phyloP scores from a whole-genome alignment of 2,329 filamentous ascomycete genomes.

The Bipolaris oryzae region DNA sequence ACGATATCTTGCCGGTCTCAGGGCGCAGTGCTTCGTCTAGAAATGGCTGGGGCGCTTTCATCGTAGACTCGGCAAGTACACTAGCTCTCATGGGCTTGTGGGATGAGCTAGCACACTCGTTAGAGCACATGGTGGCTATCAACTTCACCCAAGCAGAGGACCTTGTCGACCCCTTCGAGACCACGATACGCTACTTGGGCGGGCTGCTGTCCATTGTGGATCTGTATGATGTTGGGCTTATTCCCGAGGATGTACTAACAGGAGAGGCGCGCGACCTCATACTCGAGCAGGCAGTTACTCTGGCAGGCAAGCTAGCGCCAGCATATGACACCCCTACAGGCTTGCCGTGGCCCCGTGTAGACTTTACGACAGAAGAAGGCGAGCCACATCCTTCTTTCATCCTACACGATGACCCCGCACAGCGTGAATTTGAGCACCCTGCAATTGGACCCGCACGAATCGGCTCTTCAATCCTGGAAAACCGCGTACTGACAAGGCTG shows the following conservation, averaged over 20 bases:
- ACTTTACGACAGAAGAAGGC: constrained; percentile 48
- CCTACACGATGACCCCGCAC: constrained; percentile 36
- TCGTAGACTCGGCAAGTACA: constrained; percentile 51
- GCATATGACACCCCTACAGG: constrained; percentile 51
- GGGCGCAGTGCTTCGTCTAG: constrained; percentile 44
- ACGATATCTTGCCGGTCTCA: constrained; percentile 49
- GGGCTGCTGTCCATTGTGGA: constrained; percentile 49
- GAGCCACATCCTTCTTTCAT: constrained; percentile 39
- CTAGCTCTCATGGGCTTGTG: constrained; percentile 52
- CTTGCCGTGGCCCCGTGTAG: constrained; percentile 54
- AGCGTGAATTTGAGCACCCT: constrained; percentile 44
- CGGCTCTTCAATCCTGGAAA: constrained; percentile 54
- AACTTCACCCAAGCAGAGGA: constrained; percentile 45
- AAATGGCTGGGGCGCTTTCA: constrained; percentile 53
- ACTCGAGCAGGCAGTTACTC: constrained; percentile 46
- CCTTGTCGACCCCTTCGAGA: constrained; percentile 52
- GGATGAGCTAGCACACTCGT: constrained; percentile 49
- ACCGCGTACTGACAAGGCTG: constrained; percentile 49
- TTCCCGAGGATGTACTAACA: constrained; percentile 43
- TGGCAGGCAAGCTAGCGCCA: constrained; percentile 48
- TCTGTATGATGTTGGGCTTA: constrained; percentile 50
- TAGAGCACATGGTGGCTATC: constrained; percentile 49
- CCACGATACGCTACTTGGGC: constrained; percentile 51
- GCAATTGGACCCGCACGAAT: constrained; percentile 50
- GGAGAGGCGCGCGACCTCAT: constrained; percentile 41